Evolutionary conservation across 164 flowering plant species (phyloP).

Genomic region (Liriodendron chinense): DNA sequence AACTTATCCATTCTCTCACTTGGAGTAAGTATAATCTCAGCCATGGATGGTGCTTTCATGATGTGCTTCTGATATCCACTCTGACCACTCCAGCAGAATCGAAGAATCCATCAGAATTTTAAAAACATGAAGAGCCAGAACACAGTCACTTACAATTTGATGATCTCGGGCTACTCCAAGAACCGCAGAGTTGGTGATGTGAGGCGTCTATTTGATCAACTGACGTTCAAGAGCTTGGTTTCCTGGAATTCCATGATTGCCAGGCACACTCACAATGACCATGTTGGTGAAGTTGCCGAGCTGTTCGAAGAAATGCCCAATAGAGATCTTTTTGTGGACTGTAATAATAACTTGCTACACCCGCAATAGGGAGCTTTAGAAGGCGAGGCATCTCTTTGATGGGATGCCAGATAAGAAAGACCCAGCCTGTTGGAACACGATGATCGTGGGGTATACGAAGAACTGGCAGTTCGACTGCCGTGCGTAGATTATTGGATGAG

Average conservation of each 20-base stretch:
- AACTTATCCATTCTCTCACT: too few species aligned
- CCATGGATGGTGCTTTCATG: too few species aligned
- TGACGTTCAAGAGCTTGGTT: conserved; percentile 12
- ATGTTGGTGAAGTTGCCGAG: conserved; percentile 6
- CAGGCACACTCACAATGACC: conserved; percentile 15
- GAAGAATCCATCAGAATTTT: conserved; percentile 31
- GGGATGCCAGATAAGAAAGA: conserved; percentile 16
- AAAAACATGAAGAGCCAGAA: conserved; percentile 9
- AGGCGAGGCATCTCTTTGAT: conserved; percentile 14
- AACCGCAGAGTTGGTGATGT: neutral
- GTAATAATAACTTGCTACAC: conserved; percentile 19
- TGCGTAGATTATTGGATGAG: conserved; percentile 11
- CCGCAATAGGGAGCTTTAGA: conserved; percentile 13
- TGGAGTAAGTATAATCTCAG: too few species aligned
- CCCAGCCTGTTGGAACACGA: conserved; percentile 16
- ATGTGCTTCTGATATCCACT: too few species aligned
- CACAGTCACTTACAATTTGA: conserved; percentile 9
- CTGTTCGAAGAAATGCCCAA: conserved; percentile 14
- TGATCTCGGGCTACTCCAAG: conserved; percentile 1
- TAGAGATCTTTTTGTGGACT: conserved; percentile 21
- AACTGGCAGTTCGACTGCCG: conserved; percentile 6
- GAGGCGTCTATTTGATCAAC: neutral
- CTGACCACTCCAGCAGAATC: conserved; percentile 29
- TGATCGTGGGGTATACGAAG: conserved; percentile 16
- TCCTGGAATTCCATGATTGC: conserved; percentile 21